Percentiles rank a stretch among this genome's conserved stretches.
phyloP scores from a whole-genome alignment of 306 rosid species.

The Luffa aegyptiaca region DNA sequence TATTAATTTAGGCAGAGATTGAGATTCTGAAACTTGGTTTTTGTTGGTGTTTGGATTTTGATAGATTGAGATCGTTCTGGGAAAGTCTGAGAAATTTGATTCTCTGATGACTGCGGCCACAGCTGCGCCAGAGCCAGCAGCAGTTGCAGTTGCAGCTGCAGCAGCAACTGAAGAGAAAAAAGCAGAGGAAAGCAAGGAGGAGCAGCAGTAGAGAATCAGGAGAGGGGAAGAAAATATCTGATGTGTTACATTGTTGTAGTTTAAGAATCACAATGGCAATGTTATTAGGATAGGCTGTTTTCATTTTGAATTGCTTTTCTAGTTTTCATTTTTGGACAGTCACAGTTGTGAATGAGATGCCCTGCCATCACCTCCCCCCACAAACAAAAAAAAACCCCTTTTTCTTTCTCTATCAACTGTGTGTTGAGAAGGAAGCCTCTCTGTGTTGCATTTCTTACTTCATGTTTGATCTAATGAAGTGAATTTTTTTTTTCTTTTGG shows the following conservation, averaged over 20 bases:
- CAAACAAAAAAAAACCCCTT: background rate
- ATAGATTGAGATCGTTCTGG: constrained; percentile 90
- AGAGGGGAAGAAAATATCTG: background rate
- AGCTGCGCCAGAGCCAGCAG: constrained; percentile 20
- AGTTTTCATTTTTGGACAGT: background rate
- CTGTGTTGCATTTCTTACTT: background rate
- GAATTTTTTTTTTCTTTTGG: background rate
- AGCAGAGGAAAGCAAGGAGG: constrained; percentile 10
- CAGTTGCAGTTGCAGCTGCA: constrained; percentile 12
- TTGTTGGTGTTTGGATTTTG: background rate
- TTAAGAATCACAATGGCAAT: constrained; percentile 2
- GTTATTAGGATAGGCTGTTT: background rate
- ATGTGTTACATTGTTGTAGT: constrained; percentile 7
- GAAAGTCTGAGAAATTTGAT: constrained; percentile 84
- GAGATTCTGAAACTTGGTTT: background rate
- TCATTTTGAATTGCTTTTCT: background rate
- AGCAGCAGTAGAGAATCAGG: background rate
- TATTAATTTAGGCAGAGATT: no score
- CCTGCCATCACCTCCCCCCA: background rate
- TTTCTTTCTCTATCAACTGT: background rate
- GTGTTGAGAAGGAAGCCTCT: background rate
- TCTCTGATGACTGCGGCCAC: constrained; percentile 37
- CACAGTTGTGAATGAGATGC: background rate
- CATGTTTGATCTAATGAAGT: background rate
- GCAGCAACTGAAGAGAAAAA: constrained; percentile 33